Evolutionary conservation across 148 eudicot genomes (phyloP), one percentile per base, ranked within the genome.

Genomic region (Chenopodium formosanum): DNA sequence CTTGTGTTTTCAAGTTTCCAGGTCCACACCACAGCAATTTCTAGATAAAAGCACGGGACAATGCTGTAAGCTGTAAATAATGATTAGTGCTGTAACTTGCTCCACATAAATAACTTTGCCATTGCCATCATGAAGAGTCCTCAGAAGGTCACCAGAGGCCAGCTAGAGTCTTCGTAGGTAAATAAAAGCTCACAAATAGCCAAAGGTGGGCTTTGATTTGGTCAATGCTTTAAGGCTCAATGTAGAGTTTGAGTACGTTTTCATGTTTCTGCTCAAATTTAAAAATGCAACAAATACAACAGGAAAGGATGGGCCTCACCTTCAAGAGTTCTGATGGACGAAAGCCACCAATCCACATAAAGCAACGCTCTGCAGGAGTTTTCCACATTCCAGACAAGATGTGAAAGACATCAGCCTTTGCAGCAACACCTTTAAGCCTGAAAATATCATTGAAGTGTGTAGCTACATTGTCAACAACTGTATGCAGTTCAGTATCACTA

Each of bases 351-450:
- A 95, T 89, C 99, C 99, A 95, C 94, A 95, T 87, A 84, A 95
- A 95, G 83, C 97, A 93, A 82, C 99, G 92, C 76, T 95, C 99
- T 62, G 97, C 97, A 22, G 97, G 99, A 72, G 97, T 91, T 84
- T 92, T 95, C 99, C 99, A 95, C 97, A 95, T 95, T 79, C 99
- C 99, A 31, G 97, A 95, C 82, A 95, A 88, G 79, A 95, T 87
- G 84, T 95, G 97, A 83, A 95, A 95, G 70, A 92, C 99, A 82
- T 95, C 99, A 44, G 87, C 85, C 86, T 95, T 93, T 25, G 99
- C 97, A 44, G 99, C 99, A 82, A 79, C 89, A 29, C 86, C 86
- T 87, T 96, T 96, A 74, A 94, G 82, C 93, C 91, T 89, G 86
- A 89, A 96, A 62, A 96, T 81, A 20, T 96, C 97, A 60, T 92